phyloP scores from a whole-genome alignment of 805 yeast genomes.

The Saccharomycopsis fibuligera region DNA sequence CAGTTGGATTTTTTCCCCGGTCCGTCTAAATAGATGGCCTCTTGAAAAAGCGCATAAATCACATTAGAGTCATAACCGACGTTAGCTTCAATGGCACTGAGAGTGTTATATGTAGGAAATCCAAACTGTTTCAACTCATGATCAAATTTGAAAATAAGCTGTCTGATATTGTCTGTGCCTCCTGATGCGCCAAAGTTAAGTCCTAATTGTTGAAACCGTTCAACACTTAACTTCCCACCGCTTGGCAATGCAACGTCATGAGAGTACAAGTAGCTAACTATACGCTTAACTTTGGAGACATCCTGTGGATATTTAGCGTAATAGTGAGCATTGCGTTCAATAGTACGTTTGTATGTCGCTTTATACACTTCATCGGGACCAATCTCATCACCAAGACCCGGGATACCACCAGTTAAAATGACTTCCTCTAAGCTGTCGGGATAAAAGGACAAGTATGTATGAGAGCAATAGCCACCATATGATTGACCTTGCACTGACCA shows the following conservation, averaged over 20 bases:
- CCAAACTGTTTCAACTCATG: conserved; percentile 34
- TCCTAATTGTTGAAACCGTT: conserved; percentile 50
- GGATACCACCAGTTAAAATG: conserved; percentile 52
- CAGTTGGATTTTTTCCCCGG: conserved; percentile 33
- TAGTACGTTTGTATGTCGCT: conserved; percentile 41
- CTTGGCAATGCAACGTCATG: conserved; percentile 38
- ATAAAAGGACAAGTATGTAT: conserved; percentile 42
- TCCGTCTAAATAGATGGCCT: conserved; percentile 50
- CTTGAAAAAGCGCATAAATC: conserved; percentile 50
- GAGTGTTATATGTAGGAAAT: conserved; percentile 33
- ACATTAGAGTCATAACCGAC: conserved; percentile 47
- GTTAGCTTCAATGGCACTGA: conserved; percentile 30
- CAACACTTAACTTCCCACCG: conserved; percentile 43
- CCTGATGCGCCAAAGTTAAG: conserved; percentile 44
- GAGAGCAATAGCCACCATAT: conserved; percentile 48
- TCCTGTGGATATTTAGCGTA: conserved; percentile 46
- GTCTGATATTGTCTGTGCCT: conserved; percentile 44
- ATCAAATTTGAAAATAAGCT: conserved; percentile 34
- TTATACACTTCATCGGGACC: conserved; percentile 45
- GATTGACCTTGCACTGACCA: conserved; percentile 54
- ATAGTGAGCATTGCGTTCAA: conserved; percentile 41
- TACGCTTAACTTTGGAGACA: conserved; percentile 31
- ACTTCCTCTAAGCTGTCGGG: conserved; percentile 38
- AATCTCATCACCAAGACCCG: conserved; percentile 41
- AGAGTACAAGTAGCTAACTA: conserved; percentile 31